A percentile compares a stretch with the other conserved stretches of the same genome.
These are phyloP conservation scores for Tulasnella sp. DNA, from an alignment of 768 basidiomycete genomes.

Conservation along the genomic window DNA sequence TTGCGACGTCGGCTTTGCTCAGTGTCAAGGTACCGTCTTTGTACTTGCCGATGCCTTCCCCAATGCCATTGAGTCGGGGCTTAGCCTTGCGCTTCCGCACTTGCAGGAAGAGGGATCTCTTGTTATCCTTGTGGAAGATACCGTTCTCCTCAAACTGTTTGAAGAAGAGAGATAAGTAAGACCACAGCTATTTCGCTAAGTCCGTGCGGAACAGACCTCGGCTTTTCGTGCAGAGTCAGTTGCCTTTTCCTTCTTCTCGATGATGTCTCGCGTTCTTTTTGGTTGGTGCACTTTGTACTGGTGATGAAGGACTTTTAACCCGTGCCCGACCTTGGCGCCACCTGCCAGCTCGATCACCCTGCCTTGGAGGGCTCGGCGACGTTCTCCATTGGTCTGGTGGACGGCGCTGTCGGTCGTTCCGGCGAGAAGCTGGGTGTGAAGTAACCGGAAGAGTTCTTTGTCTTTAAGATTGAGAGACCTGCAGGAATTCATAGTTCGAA, in stretches of 20 bases:
- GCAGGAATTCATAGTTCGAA: conserved; percentile 8
- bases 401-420: conserved; percentile 64
- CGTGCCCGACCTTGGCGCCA: conserved; percentile 65
- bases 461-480: conserved; percentile 78
- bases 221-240: conserved; percentile 53
- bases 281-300: conserved; percentile 66
- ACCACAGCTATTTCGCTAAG: neutral
- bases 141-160: conserved; percentile 74
- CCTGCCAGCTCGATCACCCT: conserved; percentile 71
- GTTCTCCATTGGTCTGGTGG: conserved; percentile 59
- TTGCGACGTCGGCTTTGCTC: conserved; percentile 54
- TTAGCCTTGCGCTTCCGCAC: conserved; percentile 33
- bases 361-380: conserved; percentile 69
- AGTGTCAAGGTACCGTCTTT: conserved; percentile 64
- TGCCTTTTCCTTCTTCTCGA: conserved; percentile 58
- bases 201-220: conserved; percentile 48
- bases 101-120: conserved; percentile 50
- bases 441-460: conserved; percentile 66
- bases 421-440: conserved; percentile 75
- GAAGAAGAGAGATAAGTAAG: neutral
- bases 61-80: conserved; percentile 61
- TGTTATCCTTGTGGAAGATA: conserved; percentile 77
- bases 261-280: conserved; percentile 67
- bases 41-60: conserved; percentile 77
- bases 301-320: conserved; percentile 57